Base-by-base conservation (phyloP, 805 yeast species). In the Yarrowia divulgata region DNA sequence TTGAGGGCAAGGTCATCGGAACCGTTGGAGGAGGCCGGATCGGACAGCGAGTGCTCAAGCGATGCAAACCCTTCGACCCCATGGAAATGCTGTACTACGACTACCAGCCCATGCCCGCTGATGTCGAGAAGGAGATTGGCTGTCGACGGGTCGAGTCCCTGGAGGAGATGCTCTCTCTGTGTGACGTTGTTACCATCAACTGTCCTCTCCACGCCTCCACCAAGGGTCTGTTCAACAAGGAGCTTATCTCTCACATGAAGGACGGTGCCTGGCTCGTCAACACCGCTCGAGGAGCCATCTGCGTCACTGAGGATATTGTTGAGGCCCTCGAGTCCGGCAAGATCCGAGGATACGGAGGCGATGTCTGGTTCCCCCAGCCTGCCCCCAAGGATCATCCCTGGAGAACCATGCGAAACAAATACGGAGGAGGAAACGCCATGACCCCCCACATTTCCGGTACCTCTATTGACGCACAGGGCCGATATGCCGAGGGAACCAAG, bases 241-340 rank as follows among this genome's bases (percentile, higher is more conserved):
- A 45, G 29, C 78, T 87, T 71, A 55, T 72, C 45, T 82, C 89
- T 72, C 85, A 89, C 75, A 87, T 89, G 86, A 89, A 89, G 79
- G 84, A 84, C 73, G 93, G 92, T 66, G 85, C 93, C 14, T 85
- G 89, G 84, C 80, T 89, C 69, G 90, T 89, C 68, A 88, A 89
- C 82, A 89, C 93, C 64, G 93, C 93, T 23, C 85, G 94, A 77
- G 95, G 95, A 71, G 94, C 93, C 52, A 90, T 90, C 73, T 84
- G 90, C 77, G 87, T 84, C 69, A 88, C 85, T 62, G 83, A 89
- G 75, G 95, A 88, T 73, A 90, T 90, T 72, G 93, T 91, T 0
- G 93, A 83, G 14, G 94, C 94, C 0, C 84, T 90, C 48, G 76
- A 82, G 68, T 79, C 86, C 46, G 95, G 95, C 63, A 88, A 88